A percentile compares a stretch with the other conserved stretches of the same genome.
Evolutionary conservation across 2,329 filamentous ascomycete genomes (phyloP).

Genomic region (Blumeria graminis): DNA sequence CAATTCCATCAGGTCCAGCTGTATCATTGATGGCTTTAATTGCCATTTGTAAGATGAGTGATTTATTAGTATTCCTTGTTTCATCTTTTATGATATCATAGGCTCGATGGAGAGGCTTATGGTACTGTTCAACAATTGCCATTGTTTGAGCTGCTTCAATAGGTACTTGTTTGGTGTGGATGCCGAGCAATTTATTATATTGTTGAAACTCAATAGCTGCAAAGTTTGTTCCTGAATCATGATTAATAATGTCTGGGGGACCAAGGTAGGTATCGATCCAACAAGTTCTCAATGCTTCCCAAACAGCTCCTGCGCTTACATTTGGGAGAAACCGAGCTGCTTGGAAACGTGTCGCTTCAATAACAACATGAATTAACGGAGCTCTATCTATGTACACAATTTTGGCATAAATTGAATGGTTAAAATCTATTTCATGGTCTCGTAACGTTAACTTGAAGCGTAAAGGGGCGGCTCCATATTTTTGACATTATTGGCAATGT

Average conservation of each 20-base stretch:
- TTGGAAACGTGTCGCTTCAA: slow-evolving; percentile 1
- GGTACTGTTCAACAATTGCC: neutral
- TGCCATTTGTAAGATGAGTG: neutral
- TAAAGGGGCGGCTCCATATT: neutral
- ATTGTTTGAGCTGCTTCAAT: neutral
- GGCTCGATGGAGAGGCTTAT: neutral
- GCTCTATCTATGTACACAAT: slow-evolving; percentile 2
- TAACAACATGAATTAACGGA: neutral
- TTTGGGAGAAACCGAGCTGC: neutral
- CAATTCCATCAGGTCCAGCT: neutral
- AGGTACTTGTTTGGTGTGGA: neutral
- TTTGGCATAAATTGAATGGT: slow-evolving; percentile 2
- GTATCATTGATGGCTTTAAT: neutral
- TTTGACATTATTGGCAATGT: neutral
- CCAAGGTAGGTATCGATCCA: neutral
- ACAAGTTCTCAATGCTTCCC: neutral
- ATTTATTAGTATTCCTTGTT: neutral
- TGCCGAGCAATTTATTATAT: neutral
- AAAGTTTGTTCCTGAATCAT: neutral
- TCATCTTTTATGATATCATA: neutral
- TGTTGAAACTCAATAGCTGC: neutral
- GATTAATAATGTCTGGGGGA: neutral
- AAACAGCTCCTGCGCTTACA: neutral
- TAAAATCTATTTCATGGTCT: slow-evolving; percentile 1
- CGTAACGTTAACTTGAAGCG: neutral